Percentiles rank a stretch among this genome's conserved stretches.
phyloP scores from a whole-genome alignment of 495 filamentous ascomycete species.

The Talaromyces nanjingensis region DNA sequence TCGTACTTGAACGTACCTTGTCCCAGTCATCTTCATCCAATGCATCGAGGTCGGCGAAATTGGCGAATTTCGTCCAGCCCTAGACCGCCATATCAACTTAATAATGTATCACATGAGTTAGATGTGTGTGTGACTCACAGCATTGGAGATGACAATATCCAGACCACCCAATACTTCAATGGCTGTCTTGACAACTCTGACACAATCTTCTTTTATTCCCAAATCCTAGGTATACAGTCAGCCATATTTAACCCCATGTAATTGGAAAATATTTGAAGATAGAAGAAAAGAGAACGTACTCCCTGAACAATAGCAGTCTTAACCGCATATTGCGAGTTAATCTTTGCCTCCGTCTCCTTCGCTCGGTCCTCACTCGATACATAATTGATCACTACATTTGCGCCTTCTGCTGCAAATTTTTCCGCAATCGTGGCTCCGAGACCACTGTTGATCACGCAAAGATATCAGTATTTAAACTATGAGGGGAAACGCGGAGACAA shows the following conservation, averaged over 20 bases:
- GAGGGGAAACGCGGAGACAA: not conserved
- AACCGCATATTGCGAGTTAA: slow-evolving; percentile 44
- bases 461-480: not conserved
- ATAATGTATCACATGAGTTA: not conserved
- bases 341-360: slow-evolving; percentile 43
- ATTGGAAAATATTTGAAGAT: no score
- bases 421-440: slow-evolving; percentile 55
- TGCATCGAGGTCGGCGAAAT: slow-evolving; percentile 56
- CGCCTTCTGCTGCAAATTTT: slow-evolving; percentile 61
- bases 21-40: slow-evolving; percentile 65
- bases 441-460: slow-evolving; percentile 35
- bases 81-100: slow-evolving; percentile 16
- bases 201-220: slow-evolving; percentile 48
- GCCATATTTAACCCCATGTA: no score
- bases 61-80: slow-evolving; percentile 62
- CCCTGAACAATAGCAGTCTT: slow-evolving; percentile 53
- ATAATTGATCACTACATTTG: slow-evolving; percentile 68
- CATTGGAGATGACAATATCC: slow-evolving; percentile 66
- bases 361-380: slow-evolving; percentile 46
- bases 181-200: slow-evolving; percentile 44
- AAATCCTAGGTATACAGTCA: slow-evolving; percentile 41
- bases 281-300: slow-evolving; percentile 38
- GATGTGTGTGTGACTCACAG: slow-evolving; percentile 38
- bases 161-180: slow-evolving; percentile 56
- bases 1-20: slow-evolving; percentile 33